Evolutionary conservation across 495 filamentous ascomycete species (phyloP).

Genomic region (Umbilicaria muhlenbergii): DNA sequence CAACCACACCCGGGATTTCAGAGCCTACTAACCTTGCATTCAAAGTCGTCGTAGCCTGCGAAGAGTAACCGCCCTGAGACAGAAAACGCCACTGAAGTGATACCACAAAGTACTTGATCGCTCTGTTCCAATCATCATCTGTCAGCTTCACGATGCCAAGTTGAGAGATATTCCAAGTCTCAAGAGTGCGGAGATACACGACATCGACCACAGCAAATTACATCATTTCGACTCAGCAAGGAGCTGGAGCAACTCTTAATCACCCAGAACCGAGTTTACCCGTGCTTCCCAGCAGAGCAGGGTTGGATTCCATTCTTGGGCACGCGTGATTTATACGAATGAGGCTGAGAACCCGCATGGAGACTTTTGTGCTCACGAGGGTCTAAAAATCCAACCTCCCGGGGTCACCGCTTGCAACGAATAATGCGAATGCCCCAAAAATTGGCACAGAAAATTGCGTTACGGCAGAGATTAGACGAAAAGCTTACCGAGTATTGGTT

Average conservation of each 20-base stretch:
- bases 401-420: background rate
- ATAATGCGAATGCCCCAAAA: background rate
- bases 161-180: no score
- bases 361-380: no score
- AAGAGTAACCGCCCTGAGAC: slow-evolving; percentile 93
- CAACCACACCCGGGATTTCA: background rate
- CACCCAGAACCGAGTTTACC: no score
- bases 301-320: no score
- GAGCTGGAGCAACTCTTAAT: background rate
- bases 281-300: no score
- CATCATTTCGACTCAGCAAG: background rate
- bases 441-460: background rate
- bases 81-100: slow-evolving; percentile 95
- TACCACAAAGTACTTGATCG: slow-evolving; percentile 92
- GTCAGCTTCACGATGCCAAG: background rate
- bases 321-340: no score
- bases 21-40: slow-evolving; percentile 73
- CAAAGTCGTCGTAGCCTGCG: slow-evolving; percentile 96
- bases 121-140: slow-evolving; percentile 37
- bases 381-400: background rate
- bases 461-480: background rate
- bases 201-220: no score
- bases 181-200: no score
- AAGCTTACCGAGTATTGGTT: slow-evolving; percentile 83
- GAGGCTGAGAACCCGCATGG: no score